A percentile compares a stretch with the other conserved stretches of the same genome.
These are phyloP conservation scores for Trametes elegans DNA, from an alignment of 768 basidiomycete genomes.

Conservation along the genomic window DNA sequence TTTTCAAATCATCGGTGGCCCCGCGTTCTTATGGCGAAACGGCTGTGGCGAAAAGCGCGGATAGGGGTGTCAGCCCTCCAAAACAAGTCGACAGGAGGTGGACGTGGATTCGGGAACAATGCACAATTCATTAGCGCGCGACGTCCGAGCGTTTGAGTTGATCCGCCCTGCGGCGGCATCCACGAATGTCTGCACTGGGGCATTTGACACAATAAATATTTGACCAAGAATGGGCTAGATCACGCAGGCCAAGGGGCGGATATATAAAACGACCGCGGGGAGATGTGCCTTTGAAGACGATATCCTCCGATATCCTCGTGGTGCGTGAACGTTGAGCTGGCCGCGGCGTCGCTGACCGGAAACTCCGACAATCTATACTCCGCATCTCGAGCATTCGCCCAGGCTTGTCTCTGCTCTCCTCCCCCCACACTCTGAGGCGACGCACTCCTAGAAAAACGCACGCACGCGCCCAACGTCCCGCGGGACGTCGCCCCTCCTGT, in stretches of 20 bases:
- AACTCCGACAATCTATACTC: conserved; percentile 27
- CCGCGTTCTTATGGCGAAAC: too few relatives aligned
- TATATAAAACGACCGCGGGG: conserved; percentile 7
- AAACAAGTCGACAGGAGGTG: too few relatives aligned
- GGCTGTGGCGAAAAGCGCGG: background rate
- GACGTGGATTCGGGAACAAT: background rate
- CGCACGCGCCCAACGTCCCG: conserved; percentile 22
- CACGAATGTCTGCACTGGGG: background rate
- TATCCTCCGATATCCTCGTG: conserved; percentile 12
- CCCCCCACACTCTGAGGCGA: conserved; percentile 13
- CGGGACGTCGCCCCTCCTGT: conserved; percentile 27
- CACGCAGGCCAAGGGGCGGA: conserved; percentile 3
- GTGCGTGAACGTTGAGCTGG: too few relatives aligned
- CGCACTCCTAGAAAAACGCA: conserved; percentile 14
- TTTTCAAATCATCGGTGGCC: too few relatives aligned
- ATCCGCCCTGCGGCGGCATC: conserved; percentile 6
- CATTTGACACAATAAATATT: conserved; percentile 7
- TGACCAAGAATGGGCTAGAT: conserved; percentile 10
- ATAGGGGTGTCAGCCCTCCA: too few relatives aligned
- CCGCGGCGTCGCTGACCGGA: conserved; percentile 6
- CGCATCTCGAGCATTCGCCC: conserved; percentile 14
- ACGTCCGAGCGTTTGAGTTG: background rate
- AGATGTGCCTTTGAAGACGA: conserved; percentile 2
- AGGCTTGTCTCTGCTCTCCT: conserved; percentile 14
- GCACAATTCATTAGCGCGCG: background rate